Evolutionary conservation across 163 green algal genomes (phyloP).

Genomic region (Trebouxia gelatinosa): DNA sequence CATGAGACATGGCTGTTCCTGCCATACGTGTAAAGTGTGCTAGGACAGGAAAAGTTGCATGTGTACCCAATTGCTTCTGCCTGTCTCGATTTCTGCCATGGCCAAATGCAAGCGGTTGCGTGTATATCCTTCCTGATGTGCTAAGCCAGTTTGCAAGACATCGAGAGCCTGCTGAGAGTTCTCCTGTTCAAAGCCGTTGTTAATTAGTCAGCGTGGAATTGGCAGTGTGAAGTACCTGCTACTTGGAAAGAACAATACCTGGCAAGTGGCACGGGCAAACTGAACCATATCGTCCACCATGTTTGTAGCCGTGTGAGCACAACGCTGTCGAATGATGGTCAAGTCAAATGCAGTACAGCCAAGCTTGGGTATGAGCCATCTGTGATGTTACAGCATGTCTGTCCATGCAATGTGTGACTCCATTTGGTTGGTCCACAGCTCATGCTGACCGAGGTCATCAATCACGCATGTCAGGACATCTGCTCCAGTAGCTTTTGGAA

Average conservation of each 20-base stretch:
- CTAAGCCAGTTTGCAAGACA: constrained; percentile 3
- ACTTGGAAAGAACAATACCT: neutral
- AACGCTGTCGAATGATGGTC: no score
- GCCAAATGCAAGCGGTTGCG: neutral
- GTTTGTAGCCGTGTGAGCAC: no score
- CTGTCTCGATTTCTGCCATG: constrained; percentile 7
- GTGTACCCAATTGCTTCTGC: constrained; percentile 4
- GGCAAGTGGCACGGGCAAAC: neutral
- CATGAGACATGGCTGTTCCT: no score
- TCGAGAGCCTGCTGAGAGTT: neutral
- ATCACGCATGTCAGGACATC: no score
- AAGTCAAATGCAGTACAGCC: no score
- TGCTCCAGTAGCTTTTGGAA: no score
- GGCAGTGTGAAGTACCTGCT: neutral
- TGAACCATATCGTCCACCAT: constrained; percentile 4
- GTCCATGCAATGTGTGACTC: no score
- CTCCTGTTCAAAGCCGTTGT: neutral
- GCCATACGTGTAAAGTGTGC: no score
- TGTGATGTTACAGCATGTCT: no score
- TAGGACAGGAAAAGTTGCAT: neutral
- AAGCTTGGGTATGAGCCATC: no score
- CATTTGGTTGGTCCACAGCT: no score
- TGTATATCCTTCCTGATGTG: neutral
- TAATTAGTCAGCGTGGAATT: neutral
- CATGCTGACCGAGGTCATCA: no score